phyloP scores from a whole-genome alignment of 176 grass and related monocot genomes.

The Metroxylon sagu region DNA sequence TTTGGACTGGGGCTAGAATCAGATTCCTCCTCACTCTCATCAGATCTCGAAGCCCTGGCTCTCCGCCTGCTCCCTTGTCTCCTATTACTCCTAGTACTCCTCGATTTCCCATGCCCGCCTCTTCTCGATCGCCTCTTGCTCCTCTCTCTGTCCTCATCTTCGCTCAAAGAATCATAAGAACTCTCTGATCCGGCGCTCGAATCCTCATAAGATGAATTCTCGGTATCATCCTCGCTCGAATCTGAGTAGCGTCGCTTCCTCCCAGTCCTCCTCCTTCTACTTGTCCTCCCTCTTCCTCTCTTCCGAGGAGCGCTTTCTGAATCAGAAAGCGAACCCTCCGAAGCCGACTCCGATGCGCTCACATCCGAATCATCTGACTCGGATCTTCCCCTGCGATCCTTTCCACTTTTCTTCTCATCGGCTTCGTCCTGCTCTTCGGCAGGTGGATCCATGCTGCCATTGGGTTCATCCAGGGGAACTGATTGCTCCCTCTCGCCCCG shows the following conservation, averaged over 20 bases:
- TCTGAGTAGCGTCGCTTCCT: slow-evolving; percentile 30
- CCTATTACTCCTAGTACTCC: slow-evolving; percentile 23
- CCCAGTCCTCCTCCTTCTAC: slow-evolving; percentile 36
- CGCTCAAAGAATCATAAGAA: slow-evolving; percentile 32
- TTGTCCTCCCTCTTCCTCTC: slow-evolving; percentile 32
- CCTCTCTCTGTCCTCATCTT: slow-evolving; percentile 49
- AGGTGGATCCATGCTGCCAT: neutral
- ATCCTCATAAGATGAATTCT: slow-evolving; percentile 21
- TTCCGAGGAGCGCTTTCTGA: slow-evolving; percentile 5
- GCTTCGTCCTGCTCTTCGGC: slow-evolving; percentile 22
- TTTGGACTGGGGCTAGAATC: slow-evolving; percentile 23
- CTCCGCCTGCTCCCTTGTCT: no score
- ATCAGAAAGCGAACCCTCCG: slow-evolving; percentile 1
- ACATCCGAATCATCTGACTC: neutral
- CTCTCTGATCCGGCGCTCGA: slow-evolving; percentile 21
- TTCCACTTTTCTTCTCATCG: slow-evolving; percentile 9
- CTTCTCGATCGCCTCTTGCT: slow-evolving; percentile 26
- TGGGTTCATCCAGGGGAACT: slow-evolving; percentile 17
- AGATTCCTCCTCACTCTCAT: slow-evolving; percentile 11
- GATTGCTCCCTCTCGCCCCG: slow-evolving; percentile 30
- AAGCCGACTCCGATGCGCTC: slow-evolving; percentile 3
- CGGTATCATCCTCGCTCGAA: slow-evolving; percentile 24
- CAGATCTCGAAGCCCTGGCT: no score
- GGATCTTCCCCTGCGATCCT: neutral
- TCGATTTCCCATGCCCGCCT: slow-evolving; percentile 28